Evolutionary conservation across 768 basidiomycete genomes (phyloP).

Genomic region (Lyophyllum atratum): DNA sequence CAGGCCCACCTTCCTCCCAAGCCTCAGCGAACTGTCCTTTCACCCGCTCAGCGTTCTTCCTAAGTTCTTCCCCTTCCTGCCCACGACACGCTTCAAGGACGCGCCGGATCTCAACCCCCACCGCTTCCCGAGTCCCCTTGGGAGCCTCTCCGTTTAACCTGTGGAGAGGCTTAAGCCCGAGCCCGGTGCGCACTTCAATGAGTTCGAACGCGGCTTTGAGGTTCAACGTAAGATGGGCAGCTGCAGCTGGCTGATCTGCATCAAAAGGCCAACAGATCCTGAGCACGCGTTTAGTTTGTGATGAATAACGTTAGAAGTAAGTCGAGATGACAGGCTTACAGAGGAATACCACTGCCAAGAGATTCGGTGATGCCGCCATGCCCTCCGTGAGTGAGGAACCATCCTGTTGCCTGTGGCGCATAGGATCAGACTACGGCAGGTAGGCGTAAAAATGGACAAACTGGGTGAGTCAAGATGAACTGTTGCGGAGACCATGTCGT

Average conservation of each 20-base stretch:
- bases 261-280: slow-evolving; percentile 26
- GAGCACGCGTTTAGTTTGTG: neutral
- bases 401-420: slow-evolving; percentile 21
- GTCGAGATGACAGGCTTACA: slow-evolving; percentile 12
- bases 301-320: neutral
- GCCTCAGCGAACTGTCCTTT: slow-evolving; percentile 4
- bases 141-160: slow-evolving; percentile 5
- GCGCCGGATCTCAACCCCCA: slow-evolving; percentile 12
- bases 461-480: slow-evolving; percentile 21
- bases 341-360: slow-evolving; percentile 19
- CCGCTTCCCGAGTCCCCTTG: slow-evolving; percentile 17
- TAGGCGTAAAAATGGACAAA: neutral
- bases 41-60: slow-evolving; percentile 12
- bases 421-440: neutral
- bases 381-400: slow-evolving; percentile 24
- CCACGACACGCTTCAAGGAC: slow-evolving; percentile 10
- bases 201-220: slow-evolving; percentile 22
- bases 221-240: slow-evolving; percentile 14
- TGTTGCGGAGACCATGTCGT: slow-evolving; percentile 24
- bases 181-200: slow-evolving; percentile 19
- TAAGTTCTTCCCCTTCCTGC: slow-evolving; percentile 9
- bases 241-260: slow-evolving; percentile 20
- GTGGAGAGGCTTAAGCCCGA: slow-evolving; percentile 14
- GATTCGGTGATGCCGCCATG: slow-evolving; percentile 24
- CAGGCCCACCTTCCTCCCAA: slow-evolving; percentile 11